These are phyloP conservation scores for Populus pruinosa DNA, from an alignment of 345 rosid species.

Conservation along the genomic window DNA sequence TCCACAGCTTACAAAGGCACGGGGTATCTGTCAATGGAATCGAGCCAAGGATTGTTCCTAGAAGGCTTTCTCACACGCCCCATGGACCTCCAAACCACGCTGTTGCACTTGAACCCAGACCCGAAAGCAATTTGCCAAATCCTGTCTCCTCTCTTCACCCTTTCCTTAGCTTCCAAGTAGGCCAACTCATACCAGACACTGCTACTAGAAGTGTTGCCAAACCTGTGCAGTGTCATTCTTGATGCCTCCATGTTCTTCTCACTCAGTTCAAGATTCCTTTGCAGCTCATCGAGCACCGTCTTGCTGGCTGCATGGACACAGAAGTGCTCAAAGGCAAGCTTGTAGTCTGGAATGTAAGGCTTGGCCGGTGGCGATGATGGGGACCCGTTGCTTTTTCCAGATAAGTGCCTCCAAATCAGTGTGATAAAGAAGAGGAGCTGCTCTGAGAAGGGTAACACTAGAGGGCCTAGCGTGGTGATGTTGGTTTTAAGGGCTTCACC, in stretches of 20 bases:
- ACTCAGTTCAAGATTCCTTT: conserved; percentile 75
- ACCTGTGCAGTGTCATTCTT: conserved; percentile 78
- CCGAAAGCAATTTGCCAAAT: conserved; percentile 90
- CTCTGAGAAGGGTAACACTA: conserved; percentile 90
- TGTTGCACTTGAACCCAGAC: conserved; percentile 94
- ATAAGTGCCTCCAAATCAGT: conserved; percentile 48
- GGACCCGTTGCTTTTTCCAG: conserved; percentile 15
- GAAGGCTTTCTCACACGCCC: conserved; percentile 59
- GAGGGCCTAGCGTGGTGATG: conserved; percentile 93
- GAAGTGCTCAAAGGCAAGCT: conserved; percentile 91
- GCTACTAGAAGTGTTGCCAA: conserved; percentile 91
- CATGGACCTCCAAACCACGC: conserved; percentile 79
- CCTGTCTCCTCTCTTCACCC: conserved; percentile 67
- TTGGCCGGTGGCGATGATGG: conserved; percentile 34
- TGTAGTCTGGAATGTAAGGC: conserved; percentile 94
- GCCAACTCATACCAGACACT: conserved; percentile 91
- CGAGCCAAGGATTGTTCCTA: conserved; percentile 71
- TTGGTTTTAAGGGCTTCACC: conserved; percentile 91
- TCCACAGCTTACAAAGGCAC: conserved; percentile 2
- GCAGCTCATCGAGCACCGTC: conserved; percentile 75
- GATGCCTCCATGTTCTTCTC: conserved; percentile 80
- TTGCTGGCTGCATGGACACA: conserved; percentile 88
- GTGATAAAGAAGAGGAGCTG: conserved; percentile 79
- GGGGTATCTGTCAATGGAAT: conserved; percentile 65
- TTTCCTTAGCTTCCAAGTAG: conserved; percentile 83